A percentile compares a stretch with the other conserved stretches of the same genome.
These are phyloP conservation scores for Sclerotinia spermophila DNA, from an alignment of 2,329 filamentous ascomycete species.

Conservation along the genomic window DNA sequence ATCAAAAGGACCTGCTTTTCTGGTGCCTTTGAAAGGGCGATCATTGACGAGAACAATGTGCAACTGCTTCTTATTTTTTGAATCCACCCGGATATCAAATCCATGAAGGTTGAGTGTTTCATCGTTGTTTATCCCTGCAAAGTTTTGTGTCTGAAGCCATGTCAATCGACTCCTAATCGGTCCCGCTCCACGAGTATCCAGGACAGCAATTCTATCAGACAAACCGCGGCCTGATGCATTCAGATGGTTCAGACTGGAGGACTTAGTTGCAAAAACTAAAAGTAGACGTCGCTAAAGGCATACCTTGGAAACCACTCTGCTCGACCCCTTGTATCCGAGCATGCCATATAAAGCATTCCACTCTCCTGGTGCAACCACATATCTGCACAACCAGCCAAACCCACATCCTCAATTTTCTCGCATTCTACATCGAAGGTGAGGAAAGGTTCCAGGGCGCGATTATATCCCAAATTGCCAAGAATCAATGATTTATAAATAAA, in stretches of 20 bases:
- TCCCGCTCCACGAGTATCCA: conserved; percentile 32
- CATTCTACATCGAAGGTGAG: conserved; percentile 36
- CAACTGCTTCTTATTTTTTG: conserved; percentile 22
- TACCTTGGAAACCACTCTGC: conserved; percentile 32
- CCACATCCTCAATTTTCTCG: conserved; percentile 28
- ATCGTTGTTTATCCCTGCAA: conserved; percentile 28
- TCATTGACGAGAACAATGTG: conserved; percentile 39
- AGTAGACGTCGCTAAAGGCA: not conserved
- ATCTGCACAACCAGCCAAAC: conserved; percentile 33
- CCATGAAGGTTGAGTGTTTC: conserved; percentile 36
- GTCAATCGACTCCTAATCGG: conserved; percentile 26
- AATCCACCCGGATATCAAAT: conserved; percentile 35
- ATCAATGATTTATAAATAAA: conserved; percentile 34
- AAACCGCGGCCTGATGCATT: conserved; percentile 29
- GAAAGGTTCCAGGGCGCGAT: conserved; percentile 36
- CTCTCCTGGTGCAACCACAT: conserved; percentile 35
- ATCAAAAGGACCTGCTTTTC: conserved; percentile 21
- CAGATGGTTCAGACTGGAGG: conserved; percentile 25
- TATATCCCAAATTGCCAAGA: conserved; percentile 35
- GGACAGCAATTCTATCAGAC: conserved; percentile 29
- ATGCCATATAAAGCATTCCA: conserved; percentile 34
- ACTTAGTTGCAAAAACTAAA: not conserved
- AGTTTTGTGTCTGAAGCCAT: conserved; percentile 29
- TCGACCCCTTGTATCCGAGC: conserved; percentile 28
- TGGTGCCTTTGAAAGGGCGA: conserved; percentile 34